A percentile compares a stretch with the other conserved stretches of the same genome.
Evolutionary conservation across 306 rosid genomes (phyloP).

Genomic region (Geum urbanum): DNA sequence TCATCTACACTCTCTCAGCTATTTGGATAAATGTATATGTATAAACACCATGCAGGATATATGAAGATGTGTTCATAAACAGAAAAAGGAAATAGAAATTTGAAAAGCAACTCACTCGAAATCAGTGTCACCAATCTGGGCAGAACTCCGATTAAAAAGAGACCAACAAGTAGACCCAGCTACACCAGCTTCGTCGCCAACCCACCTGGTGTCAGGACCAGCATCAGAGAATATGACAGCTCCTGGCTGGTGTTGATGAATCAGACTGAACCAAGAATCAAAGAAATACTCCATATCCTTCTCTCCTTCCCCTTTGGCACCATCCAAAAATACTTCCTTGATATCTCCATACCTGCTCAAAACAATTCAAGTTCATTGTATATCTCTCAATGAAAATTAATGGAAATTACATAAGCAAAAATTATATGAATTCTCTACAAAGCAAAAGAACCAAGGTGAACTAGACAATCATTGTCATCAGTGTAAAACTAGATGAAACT

Average conservation of each 20-base stretch:
- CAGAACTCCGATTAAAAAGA: conserved; percentile 49
- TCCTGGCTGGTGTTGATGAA: conserved; percentile 88
- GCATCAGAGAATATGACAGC: conserved; percentile 66
- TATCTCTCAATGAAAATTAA: conserved; percentile 1
- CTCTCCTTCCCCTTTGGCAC: conserved; percentile 79
- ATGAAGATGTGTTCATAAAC: not conserved
- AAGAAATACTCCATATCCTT: conserved; percentile 70
- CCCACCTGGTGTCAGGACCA: conserved; percentile 89
- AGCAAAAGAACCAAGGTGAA: not conserved
- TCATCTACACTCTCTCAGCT: not conserved
- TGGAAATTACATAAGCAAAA: not conserved
- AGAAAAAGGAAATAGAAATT: conserved; percentile 1
- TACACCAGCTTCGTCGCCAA: conserved; percentile 69
- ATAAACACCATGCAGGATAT: not conserved
- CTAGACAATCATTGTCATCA: not conserved
- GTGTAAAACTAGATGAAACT: not conserved
- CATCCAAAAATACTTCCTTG: conserved; percentile 67
- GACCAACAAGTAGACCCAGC: conserved; percentile 89
- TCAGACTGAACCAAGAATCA: conserved; percentile 62
- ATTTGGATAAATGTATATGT: not conserved
- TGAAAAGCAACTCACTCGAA: conserved; percentile 51
- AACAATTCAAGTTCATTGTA: not conserved
- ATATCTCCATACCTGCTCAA: conserved; percentile 67
- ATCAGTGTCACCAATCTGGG: conserved; percentile 39
- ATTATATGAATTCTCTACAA: not conserved